These are phyloP conservation scores for Venturia carpophila DNA, from an alignment of 2,329 filamentous ascomycete genomes.

Conservation along the genomic window DNA sequence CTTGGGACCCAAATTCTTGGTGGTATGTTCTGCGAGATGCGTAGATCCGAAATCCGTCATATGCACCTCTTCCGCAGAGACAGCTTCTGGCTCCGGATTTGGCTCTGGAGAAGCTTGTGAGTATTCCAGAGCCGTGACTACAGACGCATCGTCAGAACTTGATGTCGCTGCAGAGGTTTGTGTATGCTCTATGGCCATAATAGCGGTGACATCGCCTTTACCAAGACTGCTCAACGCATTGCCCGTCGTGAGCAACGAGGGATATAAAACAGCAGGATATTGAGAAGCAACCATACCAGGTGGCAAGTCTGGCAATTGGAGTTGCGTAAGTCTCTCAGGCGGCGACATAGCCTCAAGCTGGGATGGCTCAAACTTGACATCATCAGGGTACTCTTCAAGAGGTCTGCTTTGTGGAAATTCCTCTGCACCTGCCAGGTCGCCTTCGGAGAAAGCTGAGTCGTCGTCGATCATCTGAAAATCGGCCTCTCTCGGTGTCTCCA, in stretches of 20 bases:
- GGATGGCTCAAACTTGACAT: conserved; percentile 11
- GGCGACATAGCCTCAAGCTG: neutral
- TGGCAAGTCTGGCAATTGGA: neutral
- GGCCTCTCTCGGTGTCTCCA: neutral
- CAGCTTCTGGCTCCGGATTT: neutral
- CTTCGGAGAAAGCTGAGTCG: conserved; percentile 5
- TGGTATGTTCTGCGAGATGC: neutral
- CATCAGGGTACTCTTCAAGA: conserved; percentile 3
- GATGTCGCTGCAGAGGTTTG: neutral
- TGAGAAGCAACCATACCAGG: conserved; percentile 5
- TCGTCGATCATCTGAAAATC: neutral
- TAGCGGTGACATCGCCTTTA: neutral
- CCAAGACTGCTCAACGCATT: neutral
- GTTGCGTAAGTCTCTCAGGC: neutral
- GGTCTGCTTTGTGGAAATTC: neutral
- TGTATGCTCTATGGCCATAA: neutral
- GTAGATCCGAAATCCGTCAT: neutral
- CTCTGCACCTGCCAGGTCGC: neutral
- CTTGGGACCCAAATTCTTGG: neutral
- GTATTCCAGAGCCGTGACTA: neutral
- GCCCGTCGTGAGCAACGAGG: neutral
- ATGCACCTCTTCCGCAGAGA: neutral
- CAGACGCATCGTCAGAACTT: conserved; percentile 7
- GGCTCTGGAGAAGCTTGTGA: neutral
- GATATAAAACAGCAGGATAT: neutral